Evolutionary conservation across 345 rosid species (phyloP).

Genomic region (Geranium rotundifolium): DNA sequence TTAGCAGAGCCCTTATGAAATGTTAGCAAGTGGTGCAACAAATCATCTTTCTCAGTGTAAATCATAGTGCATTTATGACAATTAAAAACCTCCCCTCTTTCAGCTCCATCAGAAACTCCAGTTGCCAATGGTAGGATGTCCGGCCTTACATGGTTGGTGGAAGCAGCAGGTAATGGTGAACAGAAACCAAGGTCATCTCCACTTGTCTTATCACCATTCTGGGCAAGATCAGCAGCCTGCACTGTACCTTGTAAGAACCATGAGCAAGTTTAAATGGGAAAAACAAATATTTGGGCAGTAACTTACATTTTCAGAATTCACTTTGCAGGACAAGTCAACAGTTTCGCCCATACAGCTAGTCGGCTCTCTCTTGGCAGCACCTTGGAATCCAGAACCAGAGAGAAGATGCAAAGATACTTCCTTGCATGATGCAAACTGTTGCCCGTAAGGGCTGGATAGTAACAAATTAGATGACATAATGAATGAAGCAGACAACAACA

Average conservation of each 20-base stretch:
- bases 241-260: conserved; percentile 11
- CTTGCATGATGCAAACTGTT: conserved; percentile 62
- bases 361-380: conserved; percentile 15
- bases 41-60: conserved; percentile 29
- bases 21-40: conserved; percentile 29
- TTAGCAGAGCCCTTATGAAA: conserved; percentile 26
- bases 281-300: not conserved
- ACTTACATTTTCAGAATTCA: conserved; percentile 29
- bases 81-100: conserved; percentile 15
- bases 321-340: conserved; percentile 9
- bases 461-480: conserved; percentile 11
- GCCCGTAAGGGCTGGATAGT: conserved; percentile 60
- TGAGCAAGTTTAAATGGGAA: not conserved
- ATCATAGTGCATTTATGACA: conserved; percentile 38
- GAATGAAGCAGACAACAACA: conserved; percentile 10
- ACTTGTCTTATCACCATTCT: conserved; percentile 14
- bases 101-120: conserved; percentile 11
- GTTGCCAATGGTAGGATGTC: conserved; percentile 3
- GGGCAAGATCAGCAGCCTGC: conserved; percentile 22
- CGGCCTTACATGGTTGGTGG: conserved; percentile 15
- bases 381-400: conserved; percentile 21
- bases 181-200: conserved; percentile 11
- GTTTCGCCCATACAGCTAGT: conserved; percentile 15
- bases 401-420: conserved; percentile 48
- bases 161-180: conserved; percentile 16